Evolutionary conservation across 768 basidiomycete genomes (phyloP), one percentile per base, ranked within the genome.

Genomic region (Sarcomyxa edulis): DNA sequence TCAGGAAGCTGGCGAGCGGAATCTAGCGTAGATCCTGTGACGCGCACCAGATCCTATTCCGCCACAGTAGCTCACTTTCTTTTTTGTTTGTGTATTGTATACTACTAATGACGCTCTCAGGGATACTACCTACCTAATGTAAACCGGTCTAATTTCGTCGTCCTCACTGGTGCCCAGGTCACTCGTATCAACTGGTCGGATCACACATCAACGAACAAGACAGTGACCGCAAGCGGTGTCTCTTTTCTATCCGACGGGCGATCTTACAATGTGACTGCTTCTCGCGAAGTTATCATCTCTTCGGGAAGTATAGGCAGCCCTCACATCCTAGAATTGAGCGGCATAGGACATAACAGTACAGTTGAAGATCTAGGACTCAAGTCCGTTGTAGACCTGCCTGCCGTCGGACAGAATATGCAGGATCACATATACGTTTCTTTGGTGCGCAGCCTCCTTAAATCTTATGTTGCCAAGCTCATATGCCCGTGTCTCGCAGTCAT

Each of bases 331-430:
- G 51, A 49, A 26, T 24, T 55, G n/a, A 49, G 45, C 35, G 54
- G 54, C 2, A 47, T 57, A 25, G 55, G 55, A 4, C 35, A 49
- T 35, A 12, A 44, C 21, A 18, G 39, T 19, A 18, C 50, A 10
- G 36, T 58, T 30, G 14, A 27, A 5, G 20, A 31, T 11, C 32
- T 39, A 15, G 50, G 40, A 1, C 54, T 62, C 24, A 37, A 47
- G 5, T 34, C 42, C 19, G 28, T 51, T 14, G 31, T 64, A 14
- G 53, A 59, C 26, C 48, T 60, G 4, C 62, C 56, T 11, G 53
- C 53, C 4, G 61, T 59, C 3, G 59, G 61, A 11, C 54, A 59
- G 40, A 62, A 62, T 37, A 38, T 62, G 8, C 55, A 37, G 35
- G 35, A 25, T 40, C 67, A n/a, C 18, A 21, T 12, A 26, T 43